These are phyloP conservation scores for Cercospora zeae-maydis DNA, from an alignment of 2,329 filamentous ascomycete genomes.

Conservation along the genomic window DNA sequence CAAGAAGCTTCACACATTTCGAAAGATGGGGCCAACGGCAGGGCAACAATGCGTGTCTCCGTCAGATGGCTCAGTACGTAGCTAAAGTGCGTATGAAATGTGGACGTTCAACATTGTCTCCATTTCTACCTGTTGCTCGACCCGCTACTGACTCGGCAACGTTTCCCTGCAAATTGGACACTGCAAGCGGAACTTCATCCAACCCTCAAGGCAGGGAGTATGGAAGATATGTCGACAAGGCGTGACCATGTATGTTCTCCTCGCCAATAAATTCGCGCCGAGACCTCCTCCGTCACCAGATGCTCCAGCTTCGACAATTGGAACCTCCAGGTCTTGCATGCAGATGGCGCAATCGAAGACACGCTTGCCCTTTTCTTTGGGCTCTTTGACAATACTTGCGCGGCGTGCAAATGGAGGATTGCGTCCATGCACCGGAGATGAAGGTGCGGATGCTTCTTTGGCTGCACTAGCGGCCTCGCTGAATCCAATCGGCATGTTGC, in stretches of 20 bases:
- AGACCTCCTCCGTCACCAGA: constrained; percentile 41
- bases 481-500: constrained; percentile 69
- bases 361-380: constrained; percentile 54
- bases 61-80: not conserved
- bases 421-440: constrained; percentile 28
- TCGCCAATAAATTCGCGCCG: constrained; percentile 64
- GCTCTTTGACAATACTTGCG: constrained; percentile 27
- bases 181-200: constrained; percentile 90
- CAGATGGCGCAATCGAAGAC: constrained; percentile 93
- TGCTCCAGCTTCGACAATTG: constrained; percentile 60
- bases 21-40: no score
- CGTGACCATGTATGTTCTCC: constrained; percentile 92
- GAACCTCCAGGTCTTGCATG: constrained; percentile 84
- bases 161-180: constrained; percentile 94
- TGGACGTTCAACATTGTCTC: no score
- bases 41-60: no score
- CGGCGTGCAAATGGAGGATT: constrained; percentile 15
- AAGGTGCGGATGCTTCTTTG: constrained; percentile 22
- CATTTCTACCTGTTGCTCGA: not conserved
- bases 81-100: not conserved
- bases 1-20: no score
- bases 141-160: constrained; percentile 59
- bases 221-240: constrained; percentile 97
- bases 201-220: constrained; percentile 83
- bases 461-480: constrained; percentile 36